Percentiles rank a stretch among this genome's conserved stretches.
These are phyloP conservation scores for Hypoxylon trugodes DNA, from an alignment of 495 filamentous ascomycete genomes.

Conservation along the genomic window DNA sequence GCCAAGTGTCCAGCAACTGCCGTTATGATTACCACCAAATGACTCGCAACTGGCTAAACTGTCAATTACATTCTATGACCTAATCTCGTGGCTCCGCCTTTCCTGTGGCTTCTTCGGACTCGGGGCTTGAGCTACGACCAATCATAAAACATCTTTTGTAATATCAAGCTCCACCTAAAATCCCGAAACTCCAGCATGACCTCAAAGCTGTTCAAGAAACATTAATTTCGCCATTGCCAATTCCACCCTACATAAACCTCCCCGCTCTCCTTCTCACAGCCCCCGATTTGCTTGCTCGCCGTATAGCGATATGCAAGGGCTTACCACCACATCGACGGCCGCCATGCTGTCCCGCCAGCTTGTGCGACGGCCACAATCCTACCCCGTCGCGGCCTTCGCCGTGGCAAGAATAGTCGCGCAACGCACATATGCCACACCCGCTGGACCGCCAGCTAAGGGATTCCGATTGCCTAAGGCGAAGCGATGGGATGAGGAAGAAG, in stretches of 20 bases:
- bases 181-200: conserved; percentile 38
- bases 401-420: conserved; percentile 45
- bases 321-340: conserved; percentile 45
- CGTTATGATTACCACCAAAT: too few species aligned
- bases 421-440: conserved; percentile 76
- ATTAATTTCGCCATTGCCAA: conserved; percentile 28
- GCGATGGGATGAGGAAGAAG: conserved; percentile 74
- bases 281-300: too few species aligned
- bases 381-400: conserved; percentile 27
- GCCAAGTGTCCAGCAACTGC: too few species aligned
- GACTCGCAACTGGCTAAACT: background rate
- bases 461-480: conserved; percentile 76
- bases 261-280: conserved; percentile 23
- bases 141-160: conserved; percentile 44
- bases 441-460: conserved; percentile 76
- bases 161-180: conserved; percentile 45
- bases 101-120: conserved; percentile 22
- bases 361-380: conserved; percentile 43
- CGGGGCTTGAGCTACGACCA: conserved; percentile 28
- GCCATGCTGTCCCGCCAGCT: conserved; percentile 52
- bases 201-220: conserved; percentile 28
- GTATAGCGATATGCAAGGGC: conserved; percentile 43
- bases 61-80: conserved; percentile 3
- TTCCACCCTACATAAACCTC: conserved; percentile 23
- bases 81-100: conserved; percentile 26